Evolutionary conservation across 75 land plant species (phyloP).

Genomic region (Gnetum montanum): DNA sequence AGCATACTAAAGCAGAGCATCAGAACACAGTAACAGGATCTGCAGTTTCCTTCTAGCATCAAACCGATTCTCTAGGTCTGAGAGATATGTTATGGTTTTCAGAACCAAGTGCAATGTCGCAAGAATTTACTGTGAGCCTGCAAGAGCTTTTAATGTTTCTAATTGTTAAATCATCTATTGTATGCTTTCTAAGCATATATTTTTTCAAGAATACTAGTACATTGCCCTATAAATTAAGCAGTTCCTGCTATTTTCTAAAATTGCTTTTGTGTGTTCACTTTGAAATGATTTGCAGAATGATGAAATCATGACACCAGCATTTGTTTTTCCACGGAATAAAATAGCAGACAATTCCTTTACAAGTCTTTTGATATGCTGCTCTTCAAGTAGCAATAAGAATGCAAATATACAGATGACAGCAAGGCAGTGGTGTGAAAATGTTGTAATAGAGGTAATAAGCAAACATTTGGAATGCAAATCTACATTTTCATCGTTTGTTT

Average conservation of each 20-base stretch:
- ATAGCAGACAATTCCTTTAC: constrained; percentile 81
- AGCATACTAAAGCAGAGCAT: no score
- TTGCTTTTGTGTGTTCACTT: not conserved
- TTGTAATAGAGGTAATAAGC: constrained; percentile 82
- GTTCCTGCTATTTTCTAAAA: not conserved
- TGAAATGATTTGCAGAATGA: constrained; percentile 42
- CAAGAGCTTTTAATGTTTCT: no score
- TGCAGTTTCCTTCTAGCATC: no score
- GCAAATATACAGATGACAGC: constrained; percentile 10
- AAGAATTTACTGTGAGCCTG: no score
- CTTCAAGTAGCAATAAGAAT: constrained; percentile 11
- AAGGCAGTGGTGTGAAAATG: constrained; percentile 44
- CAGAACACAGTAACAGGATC: no score
- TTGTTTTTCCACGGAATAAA: constrained; percentile 59
- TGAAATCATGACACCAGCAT: constrained; percentile 41
- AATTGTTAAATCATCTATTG: no score
- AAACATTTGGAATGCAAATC: not conserved
- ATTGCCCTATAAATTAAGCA: no score
- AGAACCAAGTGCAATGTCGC: no score
- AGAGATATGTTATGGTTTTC: no score
- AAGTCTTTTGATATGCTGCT: constrained; percentile 58
- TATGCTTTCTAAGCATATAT: not conserved
- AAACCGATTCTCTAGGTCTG: no score
- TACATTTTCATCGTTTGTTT: not conserved
- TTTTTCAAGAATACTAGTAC: not conserved